Evolutionary conservation across 202 grass and related monocot species (phyloP).

Genomic region (Saccharum hybrid): DNA sequence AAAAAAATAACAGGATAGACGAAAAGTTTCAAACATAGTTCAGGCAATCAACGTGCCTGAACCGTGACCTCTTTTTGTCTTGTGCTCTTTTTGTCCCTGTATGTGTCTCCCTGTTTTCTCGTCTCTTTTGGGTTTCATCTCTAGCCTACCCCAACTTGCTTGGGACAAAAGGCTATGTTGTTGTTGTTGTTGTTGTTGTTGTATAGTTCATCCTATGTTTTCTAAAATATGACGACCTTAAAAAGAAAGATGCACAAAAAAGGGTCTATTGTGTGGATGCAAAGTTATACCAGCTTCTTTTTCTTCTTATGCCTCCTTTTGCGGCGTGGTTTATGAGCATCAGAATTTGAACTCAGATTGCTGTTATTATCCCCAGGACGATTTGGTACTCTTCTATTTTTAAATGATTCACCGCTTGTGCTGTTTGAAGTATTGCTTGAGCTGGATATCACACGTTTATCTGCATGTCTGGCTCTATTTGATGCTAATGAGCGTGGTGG

Average conservation of each 20-base stretch:
- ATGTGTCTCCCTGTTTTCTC: too few relatives aligned
- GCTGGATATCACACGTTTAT: slow-evolving; percentile 61
- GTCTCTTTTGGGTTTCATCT: too few relatives aligned
- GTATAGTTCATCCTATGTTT: slow-evolving; percentile 14
- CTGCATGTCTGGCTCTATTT: slow-evolving; percentile 61
- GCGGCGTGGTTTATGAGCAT: slow-evolving; percentile 80
- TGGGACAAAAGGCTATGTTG: too few relatives aligned
- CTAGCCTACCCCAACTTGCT: too few relatives aligned
- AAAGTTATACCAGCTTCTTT: slow-evolving; percentile 80
- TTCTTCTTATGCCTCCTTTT: slow-evolving; percentile 97
- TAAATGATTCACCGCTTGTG: slow-evolving; percentile 56
- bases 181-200: too few relatives aligned
- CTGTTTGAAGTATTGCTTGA: slow-evolving; percentile 77
- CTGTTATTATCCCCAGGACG: slow-evolving; percentile 53
- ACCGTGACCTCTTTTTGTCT: too few relatives aligned
- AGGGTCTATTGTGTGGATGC: not conserved
- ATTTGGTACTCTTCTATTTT: slow-evolving; percentile 62
- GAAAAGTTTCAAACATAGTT: not conserved
- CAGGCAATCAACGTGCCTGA: too few relatives aligned
- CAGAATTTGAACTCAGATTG: slow-evolving; percentile 95
- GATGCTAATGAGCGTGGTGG: slow-evolving; percentile 82
- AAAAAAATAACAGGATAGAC: not conserved
- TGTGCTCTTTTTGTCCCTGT: too few relatives aligned
- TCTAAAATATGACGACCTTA: not conserved
- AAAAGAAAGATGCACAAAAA: not conserved